These are phyloP conservation scores for Pisolithus orientalis DNA, from an alignment of 768 basidiomycete species.

Conservation along the genomic window DNA sequence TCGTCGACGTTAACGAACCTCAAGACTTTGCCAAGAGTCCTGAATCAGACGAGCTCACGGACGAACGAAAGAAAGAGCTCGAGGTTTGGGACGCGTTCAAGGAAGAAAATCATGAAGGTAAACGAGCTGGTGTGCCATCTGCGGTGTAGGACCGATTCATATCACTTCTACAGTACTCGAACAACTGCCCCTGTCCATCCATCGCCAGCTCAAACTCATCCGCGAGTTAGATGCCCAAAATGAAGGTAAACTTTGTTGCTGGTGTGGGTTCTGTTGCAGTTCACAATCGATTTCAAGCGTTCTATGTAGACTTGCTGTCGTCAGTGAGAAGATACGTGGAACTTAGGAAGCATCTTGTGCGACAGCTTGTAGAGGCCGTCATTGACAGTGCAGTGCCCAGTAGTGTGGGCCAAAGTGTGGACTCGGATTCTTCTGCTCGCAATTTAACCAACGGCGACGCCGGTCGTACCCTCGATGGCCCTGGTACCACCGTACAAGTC, in stretches of 20 bases:
- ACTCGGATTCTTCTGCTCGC: neutral
- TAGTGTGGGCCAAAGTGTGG: neutral
- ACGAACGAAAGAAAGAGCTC: constrained; percentile 44
- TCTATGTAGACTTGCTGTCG: constrained; percentile 36
- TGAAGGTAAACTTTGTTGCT: constrained; percentile 34
- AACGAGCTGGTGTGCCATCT: neutral
- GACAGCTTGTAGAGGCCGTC: neutral
- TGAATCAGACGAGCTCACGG: constrained; percentile 9
- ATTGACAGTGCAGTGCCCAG: neutral
- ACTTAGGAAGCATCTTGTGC: constrained; percentile 25
- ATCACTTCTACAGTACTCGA: constrained; percentile 50
- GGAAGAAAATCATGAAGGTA: constrained; percentile 78
- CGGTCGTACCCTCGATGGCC: neutral
- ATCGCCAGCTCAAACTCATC: constrained; percentile 64
- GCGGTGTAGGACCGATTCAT: neutral
- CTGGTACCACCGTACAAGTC: neutral
- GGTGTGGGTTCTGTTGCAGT: constrained; percentile 2
- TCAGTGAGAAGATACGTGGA: constrained; percentile 44
- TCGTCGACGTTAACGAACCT: constrained; percentile 9
- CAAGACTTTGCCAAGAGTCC: constrained; percentile 1
- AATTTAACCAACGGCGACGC: neutral
- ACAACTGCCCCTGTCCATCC: constrained; percentile 69
- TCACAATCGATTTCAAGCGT: constrained; percentile 23
- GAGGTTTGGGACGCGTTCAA: constrained; percentile 70
- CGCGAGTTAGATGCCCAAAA: constrained; percentile 68